phyloP scores from a whole-genome alignment of 2,329 filamentous ascomycete genomes.

The Dendrostoma leiphaemia region DNA sequence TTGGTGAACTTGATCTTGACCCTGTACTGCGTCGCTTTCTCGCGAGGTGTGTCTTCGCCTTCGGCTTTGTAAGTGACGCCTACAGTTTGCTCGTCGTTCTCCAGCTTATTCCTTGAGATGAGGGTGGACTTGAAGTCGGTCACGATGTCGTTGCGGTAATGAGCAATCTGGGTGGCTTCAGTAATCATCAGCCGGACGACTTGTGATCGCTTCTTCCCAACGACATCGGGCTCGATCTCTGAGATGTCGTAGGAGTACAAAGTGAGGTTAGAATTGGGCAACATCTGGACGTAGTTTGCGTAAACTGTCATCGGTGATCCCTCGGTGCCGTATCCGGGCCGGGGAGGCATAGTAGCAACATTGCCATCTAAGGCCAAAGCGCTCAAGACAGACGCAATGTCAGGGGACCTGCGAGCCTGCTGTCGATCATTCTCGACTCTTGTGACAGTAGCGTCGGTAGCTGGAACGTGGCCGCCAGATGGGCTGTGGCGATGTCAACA shows the following conservation, averaged over 20 bases:
- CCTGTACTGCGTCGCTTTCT: conserved; percentile 19
- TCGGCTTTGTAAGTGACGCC: conserved; percentile 28
- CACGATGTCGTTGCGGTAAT: conserved; percentile 23
- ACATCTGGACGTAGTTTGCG: conserved; percentile 26
- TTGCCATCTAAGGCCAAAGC: not conserved
- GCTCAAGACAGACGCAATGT: not conserved
- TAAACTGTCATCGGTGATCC: conserved; percentile 21
- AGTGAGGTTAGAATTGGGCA: conserved; percentile 12
- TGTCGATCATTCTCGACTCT: conserved; percentile 14
- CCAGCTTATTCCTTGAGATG: conserved; percentile 26
- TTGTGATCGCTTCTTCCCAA: conserved; percentile 21
- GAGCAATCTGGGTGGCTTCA: conserved; percentile 18
- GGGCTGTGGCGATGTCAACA: not conserved
- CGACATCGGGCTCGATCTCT: conserved; percentile 14
- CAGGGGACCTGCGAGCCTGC: conserved; percentile 3
- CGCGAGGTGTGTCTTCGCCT: conserved; percentile 26
- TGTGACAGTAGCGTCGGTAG: conserved; percentile 1
- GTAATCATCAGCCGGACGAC: conserved; percentile 25
- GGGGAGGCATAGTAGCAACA: conserved; percentile 12
- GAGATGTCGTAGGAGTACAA: conserved; percentile 24
- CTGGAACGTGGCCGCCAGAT: not conserved
- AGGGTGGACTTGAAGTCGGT: conserved; percentile 34
- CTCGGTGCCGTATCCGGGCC: conserved; percentile 23
- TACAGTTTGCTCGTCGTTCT: conserved; percentile 1
- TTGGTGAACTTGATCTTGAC: conserved; percentile 25